Percentiles rank a stretch among this genome's conserved stretches.
These are phyloP conservation scores for Sordariomycetes sp. DNA, from an alignment of 2,329 filamentous ascomycete species.

Conservation along the genomic window DNA sequence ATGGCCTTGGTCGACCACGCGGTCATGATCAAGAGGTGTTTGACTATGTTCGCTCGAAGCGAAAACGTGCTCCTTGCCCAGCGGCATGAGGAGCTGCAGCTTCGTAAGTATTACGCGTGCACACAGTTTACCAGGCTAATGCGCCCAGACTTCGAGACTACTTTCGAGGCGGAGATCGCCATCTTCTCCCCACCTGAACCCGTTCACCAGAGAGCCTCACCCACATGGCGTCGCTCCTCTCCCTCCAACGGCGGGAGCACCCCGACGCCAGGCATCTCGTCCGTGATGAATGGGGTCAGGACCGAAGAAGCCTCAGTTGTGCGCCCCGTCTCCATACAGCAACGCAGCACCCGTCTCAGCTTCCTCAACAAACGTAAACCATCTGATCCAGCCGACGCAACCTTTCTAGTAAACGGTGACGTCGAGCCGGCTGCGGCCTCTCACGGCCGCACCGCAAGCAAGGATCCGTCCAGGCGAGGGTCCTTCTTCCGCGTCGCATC, in stretches of 20 bases:
- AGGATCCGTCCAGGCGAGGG: constrained; percentile 8
- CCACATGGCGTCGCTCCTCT: constrained; percentile 38
- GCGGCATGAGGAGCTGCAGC: constrained; percentile 50
- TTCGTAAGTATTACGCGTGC: constrained; percentile 41
- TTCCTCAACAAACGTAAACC: constrained; percentile 46
- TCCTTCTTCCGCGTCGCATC: constrained; percentile 3
- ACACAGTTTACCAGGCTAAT: neutral
- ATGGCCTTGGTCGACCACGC: constrained; percentile 85
- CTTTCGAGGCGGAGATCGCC: constrained; percentile 57
- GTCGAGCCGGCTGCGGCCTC: neutral
- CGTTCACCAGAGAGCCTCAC: constrained; percentile 32
- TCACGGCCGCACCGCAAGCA: constrained; percentile 1
- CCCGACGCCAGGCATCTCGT: constrained; percentile 20
- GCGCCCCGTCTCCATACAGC: constrained; percentile 2
- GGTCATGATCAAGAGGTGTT: constrained; percentile 74
- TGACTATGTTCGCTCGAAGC: constrained; percentile 59
- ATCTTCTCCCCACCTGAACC: constrained; percentile 46
- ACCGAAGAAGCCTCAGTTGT: constrained; percentile 30
- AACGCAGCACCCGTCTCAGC: constrained; percentile 43
- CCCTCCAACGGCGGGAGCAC: constrained; percentile 27
- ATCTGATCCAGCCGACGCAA: constrained; percentile 16
- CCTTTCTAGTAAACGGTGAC: constrained; percentile 14
- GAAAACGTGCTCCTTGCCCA: constrained; percentile 48
- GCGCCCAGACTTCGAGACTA: constrained; percentile 47
- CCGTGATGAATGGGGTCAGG: constrained; percentile 22